Percentiles rank a stretch among this genome's conserved stretches.
These are phyloP conservation scores for Tricholoma sp. DNA, from an alignment of 768 basidiomycete genomes.

Conservation along the genomic window DNA sequence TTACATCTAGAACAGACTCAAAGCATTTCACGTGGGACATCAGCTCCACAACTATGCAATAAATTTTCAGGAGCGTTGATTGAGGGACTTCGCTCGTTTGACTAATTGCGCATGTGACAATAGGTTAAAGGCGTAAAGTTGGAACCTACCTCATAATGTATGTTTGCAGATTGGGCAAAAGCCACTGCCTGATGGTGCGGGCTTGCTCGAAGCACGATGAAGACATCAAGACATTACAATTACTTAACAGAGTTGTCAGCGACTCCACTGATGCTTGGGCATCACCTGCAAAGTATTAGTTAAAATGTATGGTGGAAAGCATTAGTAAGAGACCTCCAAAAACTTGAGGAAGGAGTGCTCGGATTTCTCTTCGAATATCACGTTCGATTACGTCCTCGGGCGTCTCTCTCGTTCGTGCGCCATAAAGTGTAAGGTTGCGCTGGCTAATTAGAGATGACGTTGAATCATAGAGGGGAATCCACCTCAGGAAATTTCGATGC, in stretches of 20 bases:
- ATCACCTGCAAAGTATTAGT: conserved; percentile 26
- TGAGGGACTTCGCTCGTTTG: conserved; percentile 10
- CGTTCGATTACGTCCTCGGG: conserved; percentile 69
- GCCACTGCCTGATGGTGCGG: conserved; percentile 64
- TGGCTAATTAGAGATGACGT: conserved; percentile 60
- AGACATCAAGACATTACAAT: conserved; percentile 41
- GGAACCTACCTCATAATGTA: conserved; percentile 42
- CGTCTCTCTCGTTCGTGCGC: conserved; percentile 60
- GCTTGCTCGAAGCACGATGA: conserved; percentile 75
- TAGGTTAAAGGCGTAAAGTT: background rate
- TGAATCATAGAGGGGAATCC: conserved; percentile 63
- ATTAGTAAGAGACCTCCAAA: conserved; percentile 49
- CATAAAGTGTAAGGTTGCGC: conserved; percentile 65
- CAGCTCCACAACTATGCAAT: conserved; percentile 52
- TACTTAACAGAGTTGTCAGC: conserved; percentile 32
- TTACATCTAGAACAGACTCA: conserved; percentile 63
- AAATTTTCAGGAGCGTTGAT: conserved; percentile 43
- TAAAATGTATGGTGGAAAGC: background rate
- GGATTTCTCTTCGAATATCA: conserved; percentile 66
- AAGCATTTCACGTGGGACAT: conserved; percentile 62
- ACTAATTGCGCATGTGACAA: background rate
- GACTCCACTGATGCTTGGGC: conserved; percentile 23
- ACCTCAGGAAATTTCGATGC: conserved; percentile 64
- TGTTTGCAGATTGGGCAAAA: conserved; percentile 63
- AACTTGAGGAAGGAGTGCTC: conserved; percentile 56